Evolutionary conservation across 495 filamentous ascomycete genomes (phyloP).

Genomic region (Tuber melanosporum): DNA sequence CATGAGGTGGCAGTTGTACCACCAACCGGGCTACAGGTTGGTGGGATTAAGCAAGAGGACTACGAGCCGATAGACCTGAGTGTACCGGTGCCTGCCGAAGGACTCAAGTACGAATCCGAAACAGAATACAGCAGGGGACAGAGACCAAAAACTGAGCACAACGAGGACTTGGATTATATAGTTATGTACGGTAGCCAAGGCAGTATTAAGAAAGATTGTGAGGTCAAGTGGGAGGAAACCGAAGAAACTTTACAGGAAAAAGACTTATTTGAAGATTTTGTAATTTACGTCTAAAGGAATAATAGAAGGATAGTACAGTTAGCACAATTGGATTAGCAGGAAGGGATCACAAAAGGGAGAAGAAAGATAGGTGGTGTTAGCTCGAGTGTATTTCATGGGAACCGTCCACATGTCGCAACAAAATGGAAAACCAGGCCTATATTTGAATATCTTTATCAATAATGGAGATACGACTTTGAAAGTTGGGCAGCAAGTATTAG

Average conservation of each 20-base stretch:
- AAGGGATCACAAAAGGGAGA: neutral
- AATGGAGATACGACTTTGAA: too few relatives aligned
- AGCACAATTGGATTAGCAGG: neutral
- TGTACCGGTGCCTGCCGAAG: neutral
- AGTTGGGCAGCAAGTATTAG: too few relatives aligned
- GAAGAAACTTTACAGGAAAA: neutral
- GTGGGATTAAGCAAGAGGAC: neutral
- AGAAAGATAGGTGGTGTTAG: too few relatives aligned
- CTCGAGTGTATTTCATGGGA: too few relatives aligned
- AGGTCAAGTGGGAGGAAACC: neutral
- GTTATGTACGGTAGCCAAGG: neutral
- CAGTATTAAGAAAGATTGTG: neutral
- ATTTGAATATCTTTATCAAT: too few relatives aligned
- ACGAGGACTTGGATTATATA: neutral
- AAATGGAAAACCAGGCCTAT: too few relatives aligned
- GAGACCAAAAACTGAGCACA: neutral
- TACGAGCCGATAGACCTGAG: neutral
- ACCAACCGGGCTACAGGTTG: neutral
- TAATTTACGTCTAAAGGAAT: constrained; percentile 1
- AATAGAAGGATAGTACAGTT: neutral
- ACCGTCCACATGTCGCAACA: too few relatives aligned
- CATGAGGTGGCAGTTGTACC: neutral
- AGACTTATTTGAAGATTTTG: neutral
- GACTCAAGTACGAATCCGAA: neutral
- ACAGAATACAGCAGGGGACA: neutral